Evolutionary conservation across 2,329 filamentous ascomycete genomes (phyloP), one percentile per base, ranked within the genome.

Genomic region (Aspergillus uvarum): DNA sequence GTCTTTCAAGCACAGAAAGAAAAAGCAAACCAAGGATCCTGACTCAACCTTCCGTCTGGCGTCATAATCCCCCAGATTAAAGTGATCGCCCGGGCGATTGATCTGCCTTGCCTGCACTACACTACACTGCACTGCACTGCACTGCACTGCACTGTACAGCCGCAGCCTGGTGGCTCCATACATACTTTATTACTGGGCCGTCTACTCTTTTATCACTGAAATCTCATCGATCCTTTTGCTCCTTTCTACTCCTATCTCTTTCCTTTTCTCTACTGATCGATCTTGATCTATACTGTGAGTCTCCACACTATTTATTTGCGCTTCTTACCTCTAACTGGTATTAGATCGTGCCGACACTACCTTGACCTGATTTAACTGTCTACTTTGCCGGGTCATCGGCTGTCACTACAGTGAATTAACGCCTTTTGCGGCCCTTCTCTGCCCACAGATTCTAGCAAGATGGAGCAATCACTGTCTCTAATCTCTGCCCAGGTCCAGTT

Each of bases 401-500:
- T 16, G 38, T 16, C 38, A 16, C 38, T 44, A 19, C 16, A 44
- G 38, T 50, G 24, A 31, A 29, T 16, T 5, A 31, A 14, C 24
- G 6, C 7, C 22, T 7, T 31, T n/a, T 11, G 22, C 48, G 24
- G 22, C 29, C 8, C 48, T 29, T 50, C 48, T n/a, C 22, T 50
- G 22, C 14, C 5, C 48, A 29, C 22, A 24, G 31, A 11, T 42
- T 14, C 47, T 24, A 22, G 14, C 48, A 65, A 24, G 8, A 72
- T 72, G 70, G 70, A 71, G 19, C 68, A 69, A 44, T 70, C 70
- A 31, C 52, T 72, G 22, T 68, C 70, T 52, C 66, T 72, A 26
- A 67, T 70, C 51, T 72, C 70, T 52, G 70, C 70, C 53, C 70
- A 71, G 58, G 70, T 72, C 61, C 70, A 72, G 61, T 69, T 72